A percentile compares a stretch with the other conserved stretches of the same genome.
Evolutionary conservation across 2,329 filamentous ascomycete species (phyloP).

Genomic region (Colletotrichum chrysophilum): DNA sequence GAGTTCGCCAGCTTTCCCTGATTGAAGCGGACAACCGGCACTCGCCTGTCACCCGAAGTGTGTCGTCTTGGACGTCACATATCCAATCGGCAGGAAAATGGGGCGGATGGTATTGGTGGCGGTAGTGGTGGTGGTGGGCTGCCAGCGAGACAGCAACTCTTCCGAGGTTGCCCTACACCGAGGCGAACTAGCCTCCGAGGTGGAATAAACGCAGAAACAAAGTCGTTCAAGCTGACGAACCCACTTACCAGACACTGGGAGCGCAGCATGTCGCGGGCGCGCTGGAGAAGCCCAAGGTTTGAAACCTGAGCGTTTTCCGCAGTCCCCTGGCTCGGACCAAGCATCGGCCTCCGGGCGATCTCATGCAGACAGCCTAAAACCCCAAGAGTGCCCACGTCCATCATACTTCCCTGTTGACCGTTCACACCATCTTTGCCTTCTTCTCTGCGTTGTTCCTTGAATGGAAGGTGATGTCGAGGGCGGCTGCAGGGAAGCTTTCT

Average conservation of each 20-base stretch:
- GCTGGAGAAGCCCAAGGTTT: background rate
- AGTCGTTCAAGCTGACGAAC: background rate
- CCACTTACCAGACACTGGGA: background rate
- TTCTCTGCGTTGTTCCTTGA: background rate
- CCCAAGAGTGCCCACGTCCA: background rate
- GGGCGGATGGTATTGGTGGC: background rate
- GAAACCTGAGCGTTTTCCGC: background rate
- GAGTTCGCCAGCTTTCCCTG: background rate
- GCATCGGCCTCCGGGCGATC: constrained; percentile 4
- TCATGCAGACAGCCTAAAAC: background rate
- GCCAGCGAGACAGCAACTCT: background rate
- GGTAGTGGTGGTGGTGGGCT: background rate
- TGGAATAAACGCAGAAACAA: background rate
- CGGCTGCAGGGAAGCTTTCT: background rate
- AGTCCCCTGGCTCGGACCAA: constrained; percentile 2
- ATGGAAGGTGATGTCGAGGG: background rate
- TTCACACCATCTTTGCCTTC: background rate
- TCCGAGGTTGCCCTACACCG: background rate
- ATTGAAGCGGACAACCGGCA: background rate
- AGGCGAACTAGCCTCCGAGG: background rate
- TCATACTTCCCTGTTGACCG: background rate
- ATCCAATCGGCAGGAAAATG: background rate
- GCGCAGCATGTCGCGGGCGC: background rate
- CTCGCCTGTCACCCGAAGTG: background rate
- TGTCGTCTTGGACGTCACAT: background rate